Evolutionary conservation across 768 basidiomycete genomes (phyloP), one percentile per base, ranked within the genome.

Genomic region (Russula sp.): DNA sequence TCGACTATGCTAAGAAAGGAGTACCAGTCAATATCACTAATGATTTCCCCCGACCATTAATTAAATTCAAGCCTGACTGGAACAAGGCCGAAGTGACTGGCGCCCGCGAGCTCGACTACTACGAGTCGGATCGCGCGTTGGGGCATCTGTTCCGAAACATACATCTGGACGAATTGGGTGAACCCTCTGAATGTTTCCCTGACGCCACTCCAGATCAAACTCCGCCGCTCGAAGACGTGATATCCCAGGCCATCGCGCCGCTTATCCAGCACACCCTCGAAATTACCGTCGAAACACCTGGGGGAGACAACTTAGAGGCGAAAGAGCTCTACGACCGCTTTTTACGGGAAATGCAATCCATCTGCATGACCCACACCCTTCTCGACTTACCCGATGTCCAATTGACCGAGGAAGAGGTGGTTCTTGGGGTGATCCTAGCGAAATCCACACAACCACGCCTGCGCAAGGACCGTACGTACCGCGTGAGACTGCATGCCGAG

Each of bases 1-100:
- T 92, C 9, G 90, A 92, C 69, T 92, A 89, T 72, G 84, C 88
- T 0, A 92, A 92, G 74, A 85, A 87, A 64, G 90, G 89, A 13
- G 81, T 81, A 38, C 81, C 83, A 5, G 87, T 89, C 22, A 75
- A 85, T 56, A 77, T 86, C 22, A n/a, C 7, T 13, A 64, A 70
- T 49, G 63, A 71, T 18, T 66, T 88, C 32, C 89, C 90, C 8
- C 72, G 75, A 9, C 72, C 78, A 0, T 76, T 89, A 20, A 89
- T 89, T 49, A 79, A 79, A 22, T 83, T 81, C 73, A 91, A 88
- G 70, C 90, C 90, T 0, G 90, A 92, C 71, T 92, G 90, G 90
- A 83, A 88, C 64, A 81, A 80, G 69, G 69, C 74, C 11, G 53
- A 76, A 42, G 73, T 73, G 10, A 70, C 69, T 3, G 72, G 76